phyloP scores from a whole-genome alignment of 352 stramenopile genomes.

The Blastocystis sp. region DNA sequence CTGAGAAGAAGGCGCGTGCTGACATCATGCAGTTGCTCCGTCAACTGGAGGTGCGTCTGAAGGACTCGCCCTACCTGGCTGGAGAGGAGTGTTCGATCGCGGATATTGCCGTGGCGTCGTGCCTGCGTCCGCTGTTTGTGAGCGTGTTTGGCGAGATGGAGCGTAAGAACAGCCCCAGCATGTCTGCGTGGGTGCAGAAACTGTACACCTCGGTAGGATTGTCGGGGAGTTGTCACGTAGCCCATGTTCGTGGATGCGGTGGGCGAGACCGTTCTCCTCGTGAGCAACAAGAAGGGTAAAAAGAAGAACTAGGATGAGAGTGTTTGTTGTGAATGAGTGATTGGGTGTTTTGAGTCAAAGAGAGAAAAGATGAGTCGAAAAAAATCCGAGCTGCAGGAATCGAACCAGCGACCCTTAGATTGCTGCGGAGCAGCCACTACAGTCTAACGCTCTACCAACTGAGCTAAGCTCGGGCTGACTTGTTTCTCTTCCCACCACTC shows the following conservation, averaged over 20 bases:
- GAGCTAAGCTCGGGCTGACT: slow-evolving; percentile 8
- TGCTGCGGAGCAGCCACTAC: slow-evolving; percentile 40
- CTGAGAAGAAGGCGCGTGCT: slow-evolving; percentile 54
- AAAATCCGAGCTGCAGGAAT: slow-evolving; percentile 37
- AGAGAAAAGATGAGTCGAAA: not conserved
- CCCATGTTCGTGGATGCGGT: not conserved
- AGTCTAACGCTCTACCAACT: slow-evolving; percentile 47
- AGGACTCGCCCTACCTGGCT: slow-evolving; percentile 23
- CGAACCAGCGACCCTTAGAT: slow-evolving; percentile 27
- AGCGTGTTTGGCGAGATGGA: slow-evolving; percentile 49
- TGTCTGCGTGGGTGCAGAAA: slow-evolving; percentile 39
- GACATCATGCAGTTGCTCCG: slow-evolving; percentile 33
- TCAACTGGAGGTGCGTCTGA: slow-evolving; percentile 35
- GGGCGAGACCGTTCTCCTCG: not conserved
- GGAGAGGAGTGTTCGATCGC: slow-evolving; percentile 11
- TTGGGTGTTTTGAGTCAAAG: too few species aligned
- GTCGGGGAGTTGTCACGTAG: not conserved
- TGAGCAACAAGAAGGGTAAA: slow-evolving; percentile 35
- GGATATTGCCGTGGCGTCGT: slow-evolving; percentile 10
- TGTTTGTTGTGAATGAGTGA: too few species aligned
- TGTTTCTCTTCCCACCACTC: too few species aligned
- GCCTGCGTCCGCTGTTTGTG: slow-evolving; percentile 40
- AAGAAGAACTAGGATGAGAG: slow-evolving; percentile 39
- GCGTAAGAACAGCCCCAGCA: slow-evolving; percentile 37
- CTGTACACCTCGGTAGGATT: not conserved